phyloP scores from a whole-genome alignment of 140 eudicot genomes.

The Flaveria floridana region DNA sequence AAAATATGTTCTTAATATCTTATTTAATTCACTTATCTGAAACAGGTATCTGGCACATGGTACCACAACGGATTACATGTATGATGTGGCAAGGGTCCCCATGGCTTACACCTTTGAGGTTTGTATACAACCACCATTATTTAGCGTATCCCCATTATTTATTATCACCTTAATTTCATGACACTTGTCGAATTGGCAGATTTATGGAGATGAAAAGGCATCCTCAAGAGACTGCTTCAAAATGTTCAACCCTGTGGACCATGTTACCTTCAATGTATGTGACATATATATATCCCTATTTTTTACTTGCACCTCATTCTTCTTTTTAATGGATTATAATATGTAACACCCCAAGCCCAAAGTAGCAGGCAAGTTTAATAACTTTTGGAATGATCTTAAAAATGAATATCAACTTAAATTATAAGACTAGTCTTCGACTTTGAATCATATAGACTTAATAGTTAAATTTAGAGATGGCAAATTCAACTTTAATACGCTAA shows the following conservation, averaged over 20 bases:
- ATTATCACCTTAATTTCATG: not conserved
- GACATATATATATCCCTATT: not conserved
- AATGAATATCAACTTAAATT: not conserved
- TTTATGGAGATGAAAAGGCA: constrained; percentile 82
- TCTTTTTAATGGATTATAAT: not conserved
- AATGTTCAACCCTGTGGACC: constrained; percentile 88
- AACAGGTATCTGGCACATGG: constrained; percentile 93
- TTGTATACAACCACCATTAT: constrained; percentile 12
- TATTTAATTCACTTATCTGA: not conserved
- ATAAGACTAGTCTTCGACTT: not conserved
- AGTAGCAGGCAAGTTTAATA: not conserved
- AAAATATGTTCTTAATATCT: not conserved
- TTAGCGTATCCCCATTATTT: not conserved
- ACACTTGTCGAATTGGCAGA: constrained; percentile 39
- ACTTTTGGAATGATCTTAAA: not conserved
- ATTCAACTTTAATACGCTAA: not conserved
- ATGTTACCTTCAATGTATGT: constrained; percentile 70
- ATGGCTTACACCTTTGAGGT: constrained; percentile 99
- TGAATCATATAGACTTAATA: not conserved
- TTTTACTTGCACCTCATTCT: not conserved
- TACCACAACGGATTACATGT: constrained; percentile 95
- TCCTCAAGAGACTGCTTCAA: constrained; percentile 79
- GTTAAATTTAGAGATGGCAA: not conserved
- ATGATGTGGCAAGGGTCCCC: constrained; percentile 82
- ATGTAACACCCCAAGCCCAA: not conserved